A percentile compares a stretch with the other conserved stretches of the same genome.
Evolutionary conservation across 805 yeast species (phyloP).

Genomic region (Saccharomyces paradoxus): DNA sequence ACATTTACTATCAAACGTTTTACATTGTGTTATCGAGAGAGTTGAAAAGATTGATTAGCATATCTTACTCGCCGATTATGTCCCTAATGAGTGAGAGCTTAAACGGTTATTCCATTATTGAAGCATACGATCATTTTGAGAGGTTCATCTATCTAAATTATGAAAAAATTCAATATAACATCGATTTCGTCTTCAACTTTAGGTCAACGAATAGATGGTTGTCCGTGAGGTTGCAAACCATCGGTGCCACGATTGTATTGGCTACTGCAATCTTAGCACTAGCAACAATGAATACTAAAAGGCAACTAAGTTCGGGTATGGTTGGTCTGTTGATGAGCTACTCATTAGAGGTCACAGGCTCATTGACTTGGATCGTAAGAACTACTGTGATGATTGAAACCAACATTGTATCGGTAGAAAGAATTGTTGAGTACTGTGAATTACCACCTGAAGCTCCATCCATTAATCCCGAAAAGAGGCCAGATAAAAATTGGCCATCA

Average conservation of each 20-base stretch:
- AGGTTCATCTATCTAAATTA: conserved; percentile 54
- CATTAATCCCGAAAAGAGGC: conserved; percentile 39
- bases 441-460: conserved; percentile 41
- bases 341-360: conserved; percentile 47
- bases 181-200: conserved; percentile 41
- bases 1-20: conserved; percentile 61
- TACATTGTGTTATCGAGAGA: conserved; percentile 70
- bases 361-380: conserved; percentile 50
- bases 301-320: conserved; percentile 48
- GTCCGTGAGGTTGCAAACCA: conserved; percentile 49
- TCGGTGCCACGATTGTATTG: conserved; percentile 50
- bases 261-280: conserved; percentile 42
- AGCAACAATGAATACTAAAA: conserved; percentile 31
- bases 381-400: conserved; percentile 57
- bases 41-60: conserved; percentile 61
- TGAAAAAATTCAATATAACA: conserved; percentile 41
- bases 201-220: conserved; percentile 60
- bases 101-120: conserved; percentile 67
- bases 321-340: conserved; percentile 60
- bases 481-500: conserved; percentile 45
- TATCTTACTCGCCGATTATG: conserved; percentile 67
- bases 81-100: conserved; percentile 79
- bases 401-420: conserved; percentile 57
- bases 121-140: conserved; percentile 62
- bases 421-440: conserved; percentile 52